Evolutionary conservation across 495 filamentous ascomycete genomes (phyloP).

Genomic region (Hypoxylon intermedium): DNA sequence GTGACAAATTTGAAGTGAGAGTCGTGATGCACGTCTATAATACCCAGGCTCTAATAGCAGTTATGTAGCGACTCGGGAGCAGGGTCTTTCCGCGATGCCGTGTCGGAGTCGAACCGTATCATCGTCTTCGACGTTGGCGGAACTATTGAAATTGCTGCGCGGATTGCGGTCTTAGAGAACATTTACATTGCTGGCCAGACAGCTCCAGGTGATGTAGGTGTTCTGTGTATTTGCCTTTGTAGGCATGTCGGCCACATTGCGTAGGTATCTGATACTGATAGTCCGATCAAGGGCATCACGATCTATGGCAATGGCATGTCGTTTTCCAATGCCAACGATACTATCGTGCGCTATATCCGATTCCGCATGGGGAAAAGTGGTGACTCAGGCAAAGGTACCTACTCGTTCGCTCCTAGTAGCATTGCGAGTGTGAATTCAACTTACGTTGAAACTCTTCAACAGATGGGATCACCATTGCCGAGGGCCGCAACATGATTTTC

Average conservation of each 20-base stretch:
- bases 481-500: constrained; percentile 49
- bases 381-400: constrained; percentile 45
- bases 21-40: not conserved
- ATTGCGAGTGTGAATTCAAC: not conserved
- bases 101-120: constrained; percentile 45
- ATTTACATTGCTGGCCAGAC: constrained; percentile 53
- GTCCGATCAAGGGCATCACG: constrained; percentile 39
- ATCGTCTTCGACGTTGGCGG: constrained; percentile 52
- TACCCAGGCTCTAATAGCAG: not conserved
- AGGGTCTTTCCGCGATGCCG: constrained; percentile 53
- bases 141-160: constrained; percentile 43
- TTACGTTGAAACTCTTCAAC: not conserved
- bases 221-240: too few relatives aligned
- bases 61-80: constrained; percentile 42
- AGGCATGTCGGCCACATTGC: too few relatives aligned
- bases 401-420: not conserved
- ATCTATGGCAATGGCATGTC: constrained; percentile 48
- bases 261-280: too few relatives aligned
- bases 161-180: constrained; percentile 45
- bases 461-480: constrained; percentile 48
- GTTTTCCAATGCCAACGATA: constrained; percentile 44
- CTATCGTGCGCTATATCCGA: constrained; percentile 50
- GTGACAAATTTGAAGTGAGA: constrained; percentile 49
- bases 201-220: constrained; percentile 40
- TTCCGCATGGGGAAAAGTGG: constrained; percentile 49